Evolutionary conservation across 441 rosid genomes (phyloP).

Genomic region (Arabidopsis lyrata): DNA sequence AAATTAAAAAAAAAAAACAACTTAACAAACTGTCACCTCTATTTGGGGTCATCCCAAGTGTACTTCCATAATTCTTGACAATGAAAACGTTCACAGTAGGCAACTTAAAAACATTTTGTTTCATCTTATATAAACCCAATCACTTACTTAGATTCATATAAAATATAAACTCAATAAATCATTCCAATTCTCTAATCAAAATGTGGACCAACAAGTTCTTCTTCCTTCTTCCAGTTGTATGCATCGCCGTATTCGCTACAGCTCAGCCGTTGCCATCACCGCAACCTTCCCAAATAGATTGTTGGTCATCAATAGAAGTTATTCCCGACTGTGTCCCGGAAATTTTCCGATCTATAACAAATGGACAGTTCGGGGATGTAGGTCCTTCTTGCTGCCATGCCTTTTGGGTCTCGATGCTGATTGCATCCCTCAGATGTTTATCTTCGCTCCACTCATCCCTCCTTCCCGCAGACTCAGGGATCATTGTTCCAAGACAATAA

Average conservation of each 20-base stretch:
- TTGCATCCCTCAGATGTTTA: slow-evolving; percentile 34
- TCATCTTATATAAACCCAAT: slow-evolving; percentile 18
- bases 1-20: too few species aligned
- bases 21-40: slow-evolving; percentile 26
- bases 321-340: slow-evolving; percentile 39
- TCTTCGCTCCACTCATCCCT: slow-evolving; percentile 27
- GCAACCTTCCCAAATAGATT: slow-evolving; percentile 8
- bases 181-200: background rate
- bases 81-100: slow-evolving; percentile 1
- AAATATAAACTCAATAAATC: background rate
- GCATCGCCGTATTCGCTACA: background rate
- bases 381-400: slow-evolving; percentile 40
- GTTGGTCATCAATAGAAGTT: slow-evolving; percentile 38
- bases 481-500: slow-evolving; percentile 28
- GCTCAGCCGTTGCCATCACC: slow-evolving; percentile 27
- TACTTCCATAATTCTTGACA: slow-evolving; percentile 27
- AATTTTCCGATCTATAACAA: slow-evolving; percentile 26
- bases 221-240: slow-evolving; percentile 14
- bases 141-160: slow-evolving; percentile 3
- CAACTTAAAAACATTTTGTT: background rate
- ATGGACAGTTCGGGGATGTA: slow-evolving; percentile 19
- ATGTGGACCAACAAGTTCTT: slow-evolving; percentile 36
- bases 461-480: background rate
- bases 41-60: slow-evolving; percentile 37
- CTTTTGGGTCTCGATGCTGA: slow-evolving; percentile 10